These are phyloP conservation scores for Glebionis coronaria DNA, from an alignment of 129 eudicot species.

Conservation along the genomic window DNA sequence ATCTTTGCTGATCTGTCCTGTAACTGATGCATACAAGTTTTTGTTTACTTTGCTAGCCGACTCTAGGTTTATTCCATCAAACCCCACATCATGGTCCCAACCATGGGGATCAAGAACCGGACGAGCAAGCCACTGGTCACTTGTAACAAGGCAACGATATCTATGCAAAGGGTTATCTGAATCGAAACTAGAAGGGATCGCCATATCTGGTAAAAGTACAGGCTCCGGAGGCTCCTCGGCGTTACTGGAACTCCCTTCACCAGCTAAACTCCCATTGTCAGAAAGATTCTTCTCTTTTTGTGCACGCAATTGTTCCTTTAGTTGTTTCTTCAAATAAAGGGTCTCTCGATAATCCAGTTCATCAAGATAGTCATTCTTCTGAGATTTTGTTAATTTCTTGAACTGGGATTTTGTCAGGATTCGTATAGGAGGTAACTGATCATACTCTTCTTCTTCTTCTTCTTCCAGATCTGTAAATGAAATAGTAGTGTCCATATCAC, in stretches of 20 bases:
- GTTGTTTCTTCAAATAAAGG: slow-evolving; percentile 73
- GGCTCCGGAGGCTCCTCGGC: slow-evolving; percentile 47
- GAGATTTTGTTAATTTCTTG: slow-evolving; percentile 56
- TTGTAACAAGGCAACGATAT: slow-evolving; percentile 61
- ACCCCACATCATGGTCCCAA: slow-evolving; percentile 98
- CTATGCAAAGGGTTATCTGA: slow-evolving; percentile 67
- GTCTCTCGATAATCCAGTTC: slow-evolving; percentile 97
- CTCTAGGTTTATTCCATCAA: slow-evolving; percentile 87
- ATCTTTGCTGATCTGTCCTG: slow-evolving; percentile 97
- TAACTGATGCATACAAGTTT: slow-evolving; percentile 45
- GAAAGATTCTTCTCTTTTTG: slow-evolving; percentile 35
- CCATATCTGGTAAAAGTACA: slow-evolving; percentile 74
- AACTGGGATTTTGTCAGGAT: slow-evolving; percentile 77
- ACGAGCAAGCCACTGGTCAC: slow-evolving; percentile 73
- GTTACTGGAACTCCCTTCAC: slow-evolving; percentile 29
- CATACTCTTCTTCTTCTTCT: slow-evolving; percentile 92
- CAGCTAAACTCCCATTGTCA: slow-evolving; percentile 21
- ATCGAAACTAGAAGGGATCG: slow-evolving; percentile 79
- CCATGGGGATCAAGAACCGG: slow-evolving; percentile 94
- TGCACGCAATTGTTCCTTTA: slow-evolving; percentile 54
- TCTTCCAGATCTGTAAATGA: slow-evolving; percentile 56
- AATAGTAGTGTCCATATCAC: slow-evolving; percentile 40
- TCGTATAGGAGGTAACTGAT: slow-evolving; percentile 85
- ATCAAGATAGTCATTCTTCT: slow-evolving; percentile 79
- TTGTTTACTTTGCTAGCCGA: slow-evolving; percentile 44